Conservation (phyloP, 768 basidiomycete species). For the Psilocybe cyanescens region DNA sequence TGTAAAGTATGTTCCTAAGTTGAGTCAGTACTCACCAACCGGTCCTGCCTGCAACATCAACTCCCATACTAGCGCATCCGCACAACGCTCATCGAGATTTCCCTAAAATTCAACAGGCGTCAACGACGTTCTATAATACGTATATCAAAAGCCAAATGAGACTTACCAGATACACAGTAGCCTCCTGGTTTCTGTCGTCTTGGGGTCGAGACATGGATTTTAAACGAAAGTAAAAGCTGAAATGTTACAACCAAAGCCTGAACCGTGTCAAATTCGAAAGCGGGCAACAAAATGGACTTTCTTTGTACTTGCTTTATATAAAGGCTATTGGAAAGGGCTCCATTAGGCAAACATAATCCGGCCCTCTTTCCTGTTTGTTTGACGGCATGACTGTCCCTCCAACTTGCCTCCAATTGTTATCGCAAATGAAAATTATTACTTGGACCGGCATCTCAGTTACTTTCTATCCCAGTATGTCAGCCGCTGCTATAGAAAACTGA, state of each 20-base stretch:
- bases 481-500: too few species aligned
- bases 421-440: too few species aligned
- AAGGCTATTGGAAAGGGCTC: too few species aligned
- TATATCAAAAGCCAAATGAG: not conserved
- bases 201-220: constrained; percentile 66
- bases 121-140: constrained; percentile 3
- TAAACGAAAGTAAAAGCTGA: not conserved
- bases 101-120: constrained; percentile 55
- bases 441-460: too few species aligned
- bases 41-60: constrained; percentile 99
- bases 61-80: constrained; percentile 96
- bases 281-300: not conserved
- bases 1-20: not conserved
- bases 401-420: too few species aligned
- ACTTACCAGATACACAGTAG: constrained; percentile 82
- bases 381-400: too few species aligned
- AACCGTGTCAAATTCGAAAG: not conserved
- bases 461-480: too few species aligned
- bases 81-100: constrained; percentile 93
- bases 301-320: not conserved
- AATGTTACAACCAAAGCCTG: not conserved
- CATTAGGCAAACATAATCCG: too few species aligned
- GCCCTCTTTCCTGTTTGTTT: too few species aligned
- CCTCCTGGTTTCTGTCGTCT: constrained; percentile 91
- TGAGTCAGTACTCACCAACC: constrained; percentile 68